Evolutionary conservation across 2,329 filamentous ascomycete species (phyloP).

Genomic region (Colletotrichum shisoi): DNA sequence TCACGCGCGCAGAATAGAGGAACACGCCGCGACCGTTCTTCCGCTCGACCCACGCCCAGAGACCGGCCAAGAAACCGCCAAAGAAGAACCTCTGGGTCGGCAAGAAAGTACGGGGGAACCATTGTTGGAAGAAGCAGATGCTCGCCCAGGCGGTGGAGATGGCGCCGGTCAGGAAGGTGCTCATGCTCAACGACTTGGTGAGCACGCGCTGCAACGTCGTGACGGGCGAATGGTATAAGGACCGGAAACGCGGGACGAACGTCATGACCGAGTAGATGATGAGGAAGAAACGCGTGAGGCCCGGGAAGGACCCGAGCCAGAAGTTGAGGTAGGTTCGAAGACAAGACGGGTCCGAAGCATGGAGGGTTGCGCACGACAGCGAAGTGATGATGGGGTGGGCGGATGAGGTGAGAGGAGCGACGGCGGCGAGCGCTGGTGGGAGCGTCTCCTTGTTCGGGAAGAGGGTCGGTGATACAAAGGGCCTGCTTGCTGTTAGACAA

Average conservation of each 20-base stretch:
- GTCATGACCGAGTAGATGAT: conserved; percentile 73
- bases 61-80: conserved; percentile 82
- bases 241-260: conserved; percentile 72
- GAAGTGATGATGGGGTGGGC: conserved; percentile 87
- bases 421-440: conserved; percentile 68
- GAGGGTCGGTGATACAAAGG: conserved; percentile 84
- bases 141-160: conserved; percentile 87
- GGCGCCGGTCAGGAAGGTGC: conserved; percentile 80
- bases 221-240: conserved; percentile 74
- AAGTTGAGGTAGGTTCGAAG: conserved; percentile 86
- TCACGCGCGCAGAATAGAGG: conserved; percentile 79
- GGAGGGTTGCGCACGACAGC: conserved; percentile 87
- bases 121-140: conserved; percentile 85
- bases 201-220: conserved; percentile 71
- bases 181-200: conserved; percentile 74
- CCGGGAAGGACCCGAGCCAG: conserved; percentile 83
- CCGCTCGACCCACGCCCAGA: conserved; percentile 83
- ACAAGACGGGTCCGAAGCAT: conserved; percentile 88
- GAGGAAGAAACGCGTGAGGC: conserved; percentile 78
- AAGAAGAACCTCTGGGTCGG: conserved; percentile 89
- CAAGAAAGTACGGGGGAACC: conserved; percentile 76
- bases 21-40: conserved; percentile 72
- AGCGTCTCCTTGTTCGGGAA: conserved; percentile 78
- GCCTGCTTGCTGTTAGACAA: conserved; percentile 53
- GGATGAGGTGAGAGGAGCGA: conserved; percentile 79